phyloP scores from a whole-genome alignment of 1,284 basidiomycete species.

The Cryptococcus deneoformans region DNA sequence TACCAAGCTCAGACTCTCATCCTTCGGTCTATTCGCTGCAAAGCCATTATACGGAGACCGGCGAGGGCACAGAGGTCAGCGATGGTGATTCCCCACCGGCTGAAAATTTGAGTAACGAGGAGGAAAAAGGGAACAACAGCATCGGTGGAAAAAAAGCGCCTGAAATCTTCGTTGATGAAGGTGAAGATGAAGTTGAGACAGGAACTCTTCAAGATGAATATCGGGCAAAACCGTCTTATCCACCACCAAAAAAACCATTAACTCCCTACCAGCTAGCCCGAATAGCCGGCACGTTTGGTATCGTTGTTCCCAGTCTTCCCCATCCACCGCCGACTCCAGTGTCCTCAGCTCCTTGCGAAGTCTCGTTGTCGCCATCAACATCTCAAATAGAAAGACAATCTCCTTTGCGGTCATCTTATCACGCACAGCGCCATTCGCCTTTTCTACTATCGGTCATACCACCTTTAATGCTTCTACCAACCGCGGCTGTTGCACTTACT shows the following conservation, averaged over 20 bases:
- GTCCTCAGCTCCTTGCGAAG: not conserved
- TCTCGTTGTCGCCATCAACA: not conserved
- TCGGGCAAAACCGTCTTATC: not conserved
- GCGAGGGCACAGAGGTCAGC: too few species aligned
- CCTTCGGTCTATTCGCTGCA: too few species aligned
- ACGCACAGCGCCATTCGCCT: constrained; percentile 6
- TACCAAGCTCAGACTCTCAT: too few species aligned
- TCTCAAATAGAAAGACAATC: constrained; percentile 12
- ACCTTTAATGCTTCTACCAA: constrained; percentile 27
- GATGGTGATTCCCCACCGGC: too few species aligned
- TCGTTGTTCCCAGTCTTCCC: constrained; percentile 35
- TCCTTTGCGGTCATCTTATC: constrained; percentile 1
- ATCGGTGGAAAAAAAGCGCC: not conserved
- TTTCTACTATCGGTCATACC: constrained; percentile 43
- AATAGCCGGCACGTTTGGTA: constrained; percentile 46
- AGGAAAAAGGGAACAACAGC: too few species aligned
- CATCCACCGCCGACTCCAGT: constrained; percentile 1
- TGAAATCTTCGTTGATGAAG: not conserved
- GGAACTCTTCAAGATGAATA: too few species aligned
- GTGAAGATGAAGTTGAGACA: not conserved
- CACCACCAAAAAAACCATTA: constrained; percentile 36
- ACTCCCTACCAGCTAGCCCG: constrained; percentile 38
- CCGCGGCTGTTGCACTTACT: not conserved
- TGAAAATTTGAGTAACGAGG: too few species aligned
- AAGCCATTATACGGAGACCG: too few species aligned